These are phyloP conservation scores for Fusarium zealandicum DNA, from an alignment of 2,329 filamentous ascomycete genomes.

Conservation along the genomic window DNA sequence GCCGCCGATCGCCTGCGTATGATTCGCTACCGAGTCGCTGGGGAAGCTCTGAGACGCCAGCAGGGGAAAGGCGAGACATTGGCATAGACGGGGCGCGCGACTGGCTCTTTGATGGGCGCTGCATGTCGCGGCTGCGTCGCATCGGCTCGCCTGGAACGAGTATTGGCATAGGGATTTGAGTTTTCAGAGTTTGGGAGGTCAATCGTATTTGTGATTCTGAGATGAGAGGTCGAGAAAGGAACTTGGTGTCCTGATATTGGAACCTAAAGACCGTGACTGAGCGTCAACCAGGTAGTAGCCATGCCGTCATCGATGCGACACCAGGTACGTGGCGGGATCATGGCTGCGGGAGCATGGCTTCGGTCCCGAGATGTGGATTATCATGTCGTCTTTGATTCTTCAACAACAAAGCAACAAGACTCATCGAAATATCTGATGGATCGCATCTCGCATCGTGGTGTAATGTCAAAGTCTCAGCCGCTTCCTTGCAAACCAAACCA, in stretches of 20 bases:
- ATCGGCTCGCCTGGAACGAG: slow-evolving; percentile 14
- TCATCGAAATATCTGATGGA: background rate
- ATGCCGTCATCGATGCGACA: slow-evolving; percentile 1
- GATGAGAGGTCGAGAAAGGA: background rate
- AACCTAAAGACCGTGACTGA: too few species aligned
- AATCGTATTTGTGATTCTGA: too few species aligned
- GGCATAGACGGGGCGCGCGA: slow-evolving; percentile 13
- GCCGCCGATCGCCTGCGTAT: slow-evolving; percentile 29
- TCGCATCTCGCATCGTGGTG: background rate
- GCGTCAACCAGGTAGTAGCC: background rate
- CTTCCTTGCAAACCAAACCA: slow-evolving; percentile 27
- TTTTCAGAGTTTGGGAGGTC: background rate
- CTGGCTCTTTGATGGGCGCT: slow-evolving; percentile 5
- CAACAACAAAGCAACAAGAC: slow-evolving; percentile 24
- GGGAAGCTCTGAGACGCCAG: slow-evolving; percentile 33
- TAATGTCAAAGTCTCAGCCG: slow-evolving; percentile 25
- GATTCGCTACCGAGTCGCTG: slow-evolving; percentile 46
- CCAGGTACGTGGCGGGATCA: slow-evolving; percentile 1
- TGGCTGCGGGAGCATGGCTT: background rate
- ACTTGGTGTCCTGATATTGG: too few species aligned
- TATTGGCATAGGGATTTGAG: background rate
- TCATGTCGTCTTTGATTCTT: slow-evolving; percentile 11
- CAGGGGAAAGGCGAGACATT: slow-evolving; percentile 34
- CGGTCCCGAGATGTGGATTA: slow-evolving; percentile 4
- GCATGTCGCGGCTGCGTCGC: slow-evolving; percentile 11